Evolutionary conservation across 1,139 yeast species (phyloP), one percentile per base, ranked within the genome.

Genomic region (Starmera stellimalicola): DNA sequence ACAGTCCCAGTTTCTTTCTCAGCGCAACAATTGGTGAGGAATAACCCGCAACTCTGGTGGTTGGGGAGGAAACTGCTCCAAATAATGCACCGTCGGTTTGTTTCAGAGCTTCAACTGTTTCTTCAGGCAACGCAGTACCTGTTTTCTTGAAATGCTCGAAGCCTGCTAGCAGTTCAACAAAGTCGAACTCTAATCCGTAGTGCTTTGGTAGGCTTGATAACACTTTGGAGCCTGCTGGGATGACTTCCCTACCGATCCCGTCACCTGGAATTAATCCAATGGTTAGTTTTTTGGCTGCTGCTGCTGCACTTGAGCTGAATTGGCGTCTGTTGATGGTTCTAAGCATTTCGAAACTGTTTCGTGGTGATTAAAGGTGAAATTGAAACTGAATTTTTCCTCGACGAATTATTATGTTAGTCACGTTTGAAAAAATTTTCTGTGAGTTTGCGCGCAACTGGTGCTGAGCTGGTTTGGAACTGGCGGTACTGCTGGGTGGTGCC

Each of bases 1-100:
- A 91, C 38, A 91, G 70, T 7, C 95, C 96, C 64, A 91, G 57
- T 62, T 82, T 84, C 73, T 88, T 91, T 66, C 98, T 80, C 56
- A 91, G 72, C 12, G 97, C 98, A 33, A 91, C 98, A 60, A 91
- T 91, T 47, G 98, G 98, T 22, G 97, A 88, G 16, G 96, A 85
- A 65, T 91, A 91, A 33, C 98, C 98, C 37, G 73, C 94, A 34
- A 91, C 97, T 65, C 88, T 88, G 46, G 78, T 76, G 33, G 94
- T 70, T 45, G 98, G 98, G 16, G 97, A 87, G 33, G 94, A 80
- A 36, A 91, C 98, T 34, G 98, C 95, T 47, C 98, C 98, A 51
- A 91, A 91, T 40, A 91, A 69, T 11, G 97, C 98, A 65, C 96
- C 97, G 51, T 91, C 95, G 62, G 98, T 91, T 48, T 82, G 79